Base-by-base conservation (phyloP, 768 basidiomycete species). In the Xerocomus spinulosus region DNA sequence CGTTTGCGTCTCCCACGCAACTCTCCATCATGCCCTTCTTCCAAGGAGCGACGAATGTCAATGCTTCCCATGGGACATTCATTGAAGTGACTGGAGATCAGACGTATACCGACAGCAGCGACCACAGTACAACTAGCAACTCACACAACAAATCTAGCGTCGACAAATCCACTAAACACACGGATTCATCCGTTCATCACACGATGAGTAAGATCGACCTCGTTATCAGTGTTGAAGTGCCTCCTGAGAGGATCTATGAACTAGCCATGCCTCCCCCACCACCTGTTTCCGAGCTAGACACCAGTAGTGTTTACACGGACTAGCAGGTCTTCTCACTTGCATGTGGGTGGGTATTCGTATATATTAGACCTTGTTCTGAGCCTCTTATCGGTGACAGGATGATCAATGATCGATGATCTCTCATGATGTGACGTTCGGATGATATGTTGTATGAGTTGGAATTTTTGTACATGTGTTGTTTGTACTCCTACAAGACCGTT, bases 151-250 rank as follows among this genome's bases (percentile, higher is more conserved):
- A 54, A 9, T 52, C 51, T 12, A 38, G 45, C 10, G 36, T 50
- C 17, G 52, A 56, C 28, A 51, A 50, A 23, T 50, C 53, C 13
- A 52, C 50, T 25, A 51, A 44, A 17, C 12, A 34, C 36, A 51
- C 54, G 2, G 60, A 62, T 46, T 57, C 60, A 5, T 62, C 60
- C 2, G 51, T 62, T 13, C 57, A 59, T 34, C 61, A 62, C 24
- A 46, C 57, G n/a, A 59, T 54, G 49, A 48, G 54, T 62, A 44
- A 48, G 51, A 53, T 44, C 28, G 7, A 7, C 4, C 13, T 5
- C 5, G 18, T 28, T 9, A 2, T n/a, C 13, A 14, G 2, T 37
- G n/a, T n/a, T n/a, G 25, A 24, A 25, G 2, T 12, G 12, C 9
- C 9, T 29, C 10, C 2, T 15, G 28, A 3, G 0, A 21, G 9